Evolutionary conservation across 1,139 yeast species (phyloP), one percentile per base, ranked within the genome.

Genomic region (Ogataea hybrid): DNA sequence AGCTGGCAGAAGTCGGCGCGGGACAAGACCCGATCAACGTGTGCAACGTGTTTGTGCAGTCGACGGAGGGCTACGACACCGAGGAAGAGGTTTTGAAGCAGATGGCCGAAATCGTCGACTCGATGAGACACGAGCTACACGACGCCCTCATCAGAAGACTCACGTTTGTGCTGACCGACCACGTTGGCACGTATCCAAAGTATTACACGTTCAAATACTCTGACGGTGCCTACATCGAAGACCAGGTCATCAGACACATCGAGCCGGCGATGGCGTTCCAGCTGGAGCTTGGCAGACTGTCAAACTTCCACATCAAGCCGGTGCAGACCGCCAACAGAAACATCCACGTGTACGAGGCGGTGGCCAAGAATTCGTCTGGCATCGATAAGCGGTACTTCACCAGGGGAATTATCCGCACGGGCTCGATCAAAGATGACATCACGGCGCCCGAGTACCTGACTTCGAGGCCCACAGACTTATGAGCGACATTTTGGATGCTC

Each of bases 181-280:
- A 74, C 40, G 79, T 81, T 58, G 97, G 97, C 52, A 66, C 84
- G 36, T 89, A 92, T 69, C 98, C 98, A 56, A 86, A 85, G 66
- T 92, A 92, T 71, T 94, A 84, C 70, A 92, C 98, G 31, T 94
- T 86, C 75, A 86, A 87, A 58, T 48, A 55, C 14, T 27, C 53
- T 12, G 96, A 94, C 48, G 95, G 96, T 39, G 77, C 76, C 30
- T 92, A 85, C 64, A 56, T 57, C 32, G 94, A 84, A 67, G 95
- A 92, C 69, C 80, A 84, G 69, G 90, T 90, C 28, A 87, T 92
- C 64, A 90, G 98, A 71, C 97, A 92, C 63, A 88, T 92, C 59
- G 98, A 92, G 68, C 98, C 98, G 25, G 97, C 98, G 34, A 75
- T 92, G 59, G 98, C 98, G 43, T 92, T 83, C 84, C 98, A 92